Conservation (phyloP, 2,329 filamentous ascomycete genomes). For the Fusarium lateritium region DNA sequence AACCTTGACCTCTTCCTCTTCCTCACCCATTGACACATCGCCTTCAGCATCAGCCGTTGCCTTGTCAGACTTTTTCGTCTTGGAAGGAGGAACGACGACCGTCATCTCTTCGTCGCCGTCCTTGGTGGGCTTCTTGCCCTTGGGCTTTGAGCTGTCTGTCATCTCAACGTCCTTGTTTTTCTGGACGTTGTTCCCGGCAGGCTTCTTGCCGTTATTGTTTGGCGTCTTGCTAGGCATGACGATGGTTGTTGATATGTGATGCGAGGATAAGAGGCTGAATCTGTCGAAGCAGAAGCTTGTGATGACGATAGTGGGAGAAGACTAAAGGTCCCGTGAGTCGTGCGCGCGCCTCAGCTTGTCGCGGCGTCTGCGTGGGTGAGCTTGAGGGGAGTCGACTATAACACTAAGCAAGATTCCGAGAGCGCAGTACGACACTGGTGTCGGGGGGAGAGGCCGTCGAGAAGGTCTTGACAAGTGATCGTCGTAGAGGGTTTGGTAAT, state of each 20-base stretch:
- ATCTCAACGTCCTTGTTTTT: conserved; percentile 77
- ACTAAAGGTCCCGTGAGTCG: conserved; percentile 38
- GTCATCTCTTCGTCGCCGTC: conserved; percentile 86
- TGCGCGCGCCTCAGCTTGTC: conserved; percentile 49
- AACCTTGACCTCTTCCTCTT: conserved; percentile 68
- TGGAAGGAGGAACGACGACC: conserved; percentile 82
- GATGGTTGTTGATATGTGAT: conserved; percentile 31
- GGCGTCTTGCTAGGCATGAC: conserved; percentile 81
- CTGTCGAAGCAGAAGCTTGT: conserved; percentile 35
- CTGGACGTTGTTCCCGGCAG: conserved; percentile 77
- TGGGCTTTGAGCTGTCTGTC: conserved; percentile 77
- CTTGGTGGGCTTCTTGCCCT: conserved; percentile 74
- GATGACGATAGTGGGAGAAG: conserved; percentile 38
- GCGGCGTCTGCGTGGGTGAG: conserved; percentile 32
- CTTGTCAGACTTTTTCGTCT: conserved; percentile 72
- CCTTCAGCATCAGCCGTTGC: conserved; percentile 74
- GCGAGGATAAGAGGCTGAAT: conserved; percentile 19
- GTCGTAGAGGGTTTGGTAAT: conserved; percentile 26
- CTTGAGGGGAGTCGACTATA: conserved; percentile 18
- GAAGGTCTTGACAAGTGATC: conserved; percentile 14
- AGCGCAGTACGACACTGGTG: conserved; percentile 13
- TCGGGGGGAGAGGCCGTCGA: conserved; percentile 8
- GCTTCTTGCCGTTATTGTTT: conserved; percentile 79
- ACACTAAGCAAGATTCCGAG: conserved; percentile 7
- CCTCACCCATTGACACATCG: conserved; percentile 79